Conservation (phyloP, 768 basidiomycete species). For the Harrya chromipes region DNA sequence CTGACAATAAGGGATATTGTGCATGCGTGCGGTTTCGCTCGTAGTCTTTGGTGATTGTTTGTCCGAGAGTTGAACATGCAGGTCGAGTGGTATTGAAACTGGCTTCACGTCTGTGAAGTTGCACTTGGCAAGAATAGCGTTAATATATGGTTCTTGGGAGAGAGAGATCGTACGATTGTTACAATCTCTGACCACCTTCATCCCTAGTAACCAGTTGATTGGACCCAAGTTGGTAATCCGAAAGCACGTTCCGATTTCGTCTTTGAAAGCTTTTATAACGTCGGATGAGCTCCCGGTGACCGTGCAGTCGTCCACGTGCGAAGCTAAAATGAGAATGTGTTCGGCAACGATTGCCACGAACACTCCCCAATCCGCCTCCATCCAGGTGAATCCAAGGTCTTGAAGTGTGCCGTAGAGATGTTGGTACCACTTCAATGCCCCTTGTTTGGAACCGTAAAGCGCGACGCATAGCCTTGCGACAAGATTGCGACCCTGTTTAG, state of each 20-base stretch:
- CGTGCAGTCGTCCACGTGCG: slow-evolving; percentile 7
- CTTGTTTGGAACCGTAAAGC: slow-evolving; percentile 10
- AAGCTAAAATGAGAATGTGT: background rate
- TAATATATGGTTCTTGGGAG: too few species aligned
- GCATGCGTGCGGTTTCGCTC: background rate
- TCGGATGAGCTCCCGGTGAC: background rate
- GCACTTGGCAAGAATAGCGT: too few species aligned
- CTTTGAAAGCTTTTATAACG: slow-evolving; percentile 4
- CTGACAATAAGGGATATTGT: background rate
- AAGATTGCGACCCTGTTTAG: background rate
- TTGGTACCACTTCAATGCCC: slow-evolving; percentile 7
- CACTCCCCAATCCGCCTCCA: slow-evolving; percentile 1
- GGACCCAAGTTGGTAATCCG: slow-evolving; percentile 1
- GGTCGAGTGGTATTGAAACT: background rate
- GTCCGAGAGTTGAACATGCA: background rate
- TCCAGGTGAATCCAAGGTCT: background rate
- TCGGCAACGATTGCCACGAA: background rate
- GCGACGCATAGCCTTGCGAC: slow-evolving; percentile 10
- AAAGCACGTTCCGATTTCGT: background rate
- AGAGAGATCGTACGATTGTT: background rate
- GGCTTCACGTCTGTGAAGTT: background rate
- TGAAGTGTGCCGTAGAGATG: background rate
- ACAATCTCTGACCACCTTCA: slow-evolving; percentile 1
- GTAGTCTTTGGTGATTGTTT: background rate
- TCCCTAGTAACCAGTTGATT: slow-evolving; percentile 11